phyloP scores from a whole-genome alignment of 352 stramenopile species.

The Hyaloperonospora brassicae region DNA sequence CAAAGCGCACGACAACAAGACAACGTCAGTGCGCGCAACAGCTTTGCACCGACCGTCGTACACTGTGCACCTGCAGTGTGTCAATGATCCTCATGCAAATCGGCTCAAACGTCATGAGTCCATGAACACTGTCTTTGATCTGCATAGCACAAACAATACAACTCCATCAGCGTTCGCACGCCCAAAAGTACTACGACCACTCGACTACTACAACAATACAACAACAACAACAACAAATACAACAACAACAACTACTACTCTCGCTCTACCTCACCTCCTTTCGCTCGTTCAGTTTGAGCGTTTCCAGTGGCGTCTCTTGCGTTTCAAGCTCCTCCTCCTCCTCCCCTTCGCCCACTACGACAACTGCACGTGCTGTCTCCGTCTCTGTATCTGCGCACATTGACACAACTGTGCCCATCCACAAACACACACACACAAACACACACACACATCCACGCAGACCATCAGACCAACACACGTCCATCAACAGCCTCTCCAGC shows the following conservation, averaged over 20 bases:
- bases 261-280: constrained; percentile 50
- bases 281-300: constrained; percentile 30
- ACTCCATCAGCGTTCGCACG: not conserved
- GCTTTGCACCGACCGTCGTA: not conserved
- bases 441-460: no score
- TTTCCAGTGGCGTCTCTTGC: not conserved
- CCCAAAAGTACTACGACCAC: no score
- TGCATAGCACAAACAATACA: constrained; percentile 12
- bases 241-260: not conserved
- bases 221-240: not conserved
- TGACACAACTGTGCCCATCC: no score
- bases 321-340: no score
- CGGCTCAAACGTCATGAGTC: constrained; percentile 67
- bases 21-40: not conserved
- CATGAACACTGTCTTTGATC: constrained; percentile 80
- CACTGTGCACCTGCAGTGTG: constrained; percentile 45
- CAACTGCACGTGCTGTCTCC: not conserved
- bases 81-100: constrained; percentile 81
- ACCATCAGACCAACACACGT: no score
- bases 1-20: constrained; percentile 1
- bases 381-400: constrained; percentile 1
- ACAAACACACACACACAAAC: no score
- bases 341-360: not conserved
- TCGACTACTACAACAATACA: no score
- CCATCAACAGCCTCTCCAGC: constrained; percentile 18